A percentile compares a stretch with the other conserved stretches of the same genome.
These are phyloP conservation scores for Candida yuanshanica DNA, from an alignment of 805 yeast species.

Conservation along the genomic window DNA sequence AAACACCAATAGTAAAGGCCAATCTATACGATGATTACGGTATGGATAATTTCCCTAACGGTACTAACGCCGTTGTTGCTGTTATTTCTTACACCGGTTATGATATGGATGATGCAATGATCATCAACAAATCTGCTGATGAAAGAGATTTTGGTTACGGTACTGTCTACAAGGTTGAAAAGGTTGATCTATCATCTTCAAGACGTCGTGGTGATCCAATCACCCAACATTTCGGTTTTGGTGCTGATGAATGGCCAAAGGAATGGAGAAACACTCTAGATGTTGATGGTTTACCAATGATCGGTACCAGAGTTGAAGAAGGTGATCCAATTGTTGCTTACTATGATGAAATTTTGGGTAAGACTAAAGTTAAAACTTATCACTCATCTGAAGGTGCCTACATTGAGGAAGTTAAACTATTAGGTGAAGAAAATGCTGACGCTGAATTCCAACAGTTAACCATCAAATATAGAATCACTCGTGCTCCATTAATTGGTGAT, in stretches of 20 bases:
- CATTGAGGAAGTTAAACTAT: conserved; percentile 88
- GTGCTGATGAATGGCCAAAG: conserved; percentile 88
- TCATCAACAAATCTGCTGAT: conserved; percentile 92
- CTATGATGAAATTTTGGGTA: conserved; percentile 85
- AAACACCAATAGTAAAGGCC: conserved; percentile 95
- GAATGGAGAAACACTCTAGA: conserved; percentile 86
- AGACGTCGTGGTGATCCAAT: conserved; percentile 92
- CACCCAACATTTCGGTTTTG: conserved; percentile 91
- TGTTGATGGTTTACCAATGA: conserved; percentile 84
- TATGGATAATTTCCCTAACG: conserved; percentile 97
- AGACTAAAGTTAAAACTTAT: conserved; percentile 86
- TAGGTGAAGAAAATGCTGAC: conserved; percentile 74
- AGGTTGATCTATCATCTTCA: conserved; percentile 70
- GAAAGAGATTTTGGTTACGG: conserved; percentile 98
- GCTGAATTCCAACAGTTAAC: conserved; percentile 80
- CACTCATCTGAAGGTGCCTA: conserved; percentile 93
- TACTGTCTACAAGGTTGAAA: conserved; percentile 91
- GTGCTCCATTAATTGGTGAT: conserved; percentile 95
- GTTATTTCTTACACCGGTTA: conserved; percentile 98
- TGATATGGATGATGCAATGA: conserved; percentile 99
- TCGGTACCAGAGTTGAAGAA: conserved; percentile 84
- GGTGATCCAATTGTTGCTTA: conserved; percentile 96
- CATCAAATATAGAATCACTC: conserved; percentile 83
- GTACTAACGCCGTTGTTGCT: conserved; percentile 97
- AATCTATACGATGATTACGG: conserved; percentile 92